phyloP scores from a whole-genome alignment of 1,284 basidiomycete species.

The Flammula alnicola region DNA sequence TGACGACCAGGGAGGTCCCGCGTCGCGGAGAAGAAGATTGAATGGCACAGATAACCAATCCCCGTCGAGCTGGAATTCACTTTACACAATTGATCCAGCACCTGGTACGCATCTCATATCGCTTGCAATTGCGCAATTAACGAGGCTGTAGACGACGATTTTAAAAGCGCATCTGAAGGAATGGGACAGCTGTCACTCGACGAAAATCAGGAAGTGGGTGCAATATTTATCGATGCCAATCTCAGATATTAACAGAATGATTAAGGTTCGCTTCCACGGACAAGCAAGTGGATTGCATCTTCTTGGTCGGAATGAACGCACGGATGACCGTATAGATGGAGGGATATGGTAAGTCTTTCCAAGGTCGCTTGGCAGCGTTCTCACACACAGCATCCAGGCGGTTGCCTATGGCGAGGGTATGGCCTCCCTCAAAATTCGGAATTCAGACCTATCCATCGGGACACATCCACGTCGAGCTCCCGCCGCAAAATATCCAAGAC shows the following conservation, averaged over 20 bases:
- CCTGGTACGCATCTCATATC: slow-evolving; percentile 32
- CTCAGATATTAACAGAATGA: not conserved
- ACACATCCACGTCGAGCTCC: slow-evolving; percentile 53
- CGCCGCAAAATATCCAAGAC: slow-evolving; percentile 63
- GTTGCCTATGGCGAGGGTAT: slow-evolving; percentile 76
- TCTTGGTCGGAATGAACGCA: slow-evolving; percentile 65
- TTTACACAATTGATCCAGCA: slow-evolving; percentile 56
- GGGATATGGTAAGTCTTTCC: slow-evolving; percentile 66
- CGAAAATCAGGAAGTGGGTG: slow-evolving; percentile 74
- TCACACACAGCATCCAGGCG: slow-evolving; percentile 49
- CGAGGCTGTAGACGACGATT: slow-evolving; percentile 39
- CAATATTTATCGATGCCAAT: not conserved
- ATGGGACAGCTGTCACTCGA: slow-evolving; percentile 80
- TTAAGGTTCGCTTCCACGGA: slow-evolving; percentile 76
- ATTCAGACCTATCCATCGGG: slow-evolving; percentile 44
- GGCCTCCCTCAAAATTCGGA: slow-evolving; percentile 60
- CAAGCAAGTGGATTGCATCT: slow-evolving; percentile 78
- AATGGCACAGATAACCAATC: slow-evolving; percentile 32
- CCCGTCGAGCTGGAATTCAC: slow-evolving; percentile 52
- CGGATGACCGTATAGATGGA: slow-evolving; percentile 70
- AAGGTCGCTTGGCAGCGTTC: not conserved
- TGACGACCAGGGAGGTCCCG: slow-evolving; percentile 30
- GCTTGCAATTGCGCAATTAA: slow-evolving; percentile 3
- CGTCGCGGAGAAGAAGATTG: slow-evolving; percentile 49
- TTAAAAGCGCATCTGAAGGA: slow-evolving; percentile 56